phyloP scores from a whole-genome alignment of 192 early-diverging fungal species.

The Chytriomyces sp. region DNA sequence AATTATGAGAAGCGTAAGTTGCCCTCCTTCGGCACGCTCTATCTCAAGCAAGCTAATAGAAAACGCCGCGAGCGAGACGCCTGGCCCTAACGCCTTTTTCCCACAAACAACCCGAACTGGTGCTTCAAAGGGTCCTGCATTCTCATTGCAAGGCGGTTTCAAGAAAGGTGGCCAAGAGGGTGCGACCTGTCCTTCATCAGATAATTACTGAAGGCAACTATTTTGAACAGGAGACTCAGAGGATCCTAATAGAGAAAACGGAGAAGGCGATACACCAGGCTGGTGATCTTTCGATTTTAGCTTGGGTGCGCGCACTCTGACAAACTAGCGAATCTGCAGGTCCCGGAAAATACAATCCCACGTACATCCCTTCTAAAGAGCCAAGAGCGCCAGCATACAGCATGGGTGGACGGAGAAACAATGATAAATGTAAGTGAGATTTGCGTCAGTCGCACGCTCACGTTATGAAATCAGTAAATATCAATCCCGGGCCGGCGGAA shows the following conservation, averaged over 20 bases:
- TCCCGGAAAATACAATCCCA: slow-evolving; percentile 61
- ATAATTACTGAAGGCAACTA: too few relatives aligned
- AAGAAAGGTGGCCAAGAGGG: slow-evolving; percentile 44
- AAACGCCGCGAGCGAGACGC: slow-evolving; percentile 37
- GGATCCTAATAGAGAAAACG: slow-evolving; percentile 26
- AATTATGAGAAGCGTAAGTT: slow-evolving; percentile 39
- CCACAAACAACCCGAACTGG: slow-evolving; percentile 58
- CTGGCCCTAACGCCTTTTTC: slow-evolving; percentile 60
- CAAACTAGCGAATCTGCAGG: slow-evolving; percentile 29
- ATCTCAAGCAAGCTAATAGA: too few relatives aligned
- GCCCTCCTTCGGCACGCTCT: too few relatives aligned
- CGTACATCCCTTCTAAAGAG: slow-evolving; percentile 52
- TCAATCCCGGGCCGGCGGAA: slow-evolving; percentile 57
- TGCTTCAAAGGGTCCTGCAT: slow-evolving; percentile 56
- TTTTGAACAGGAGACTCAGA: neutral
- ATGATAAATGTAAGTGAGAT: slow-evolving; percentile 41
- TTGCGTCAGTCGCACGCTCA: too few relatives aligned
- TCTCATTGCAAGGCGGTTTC: slow-evolving; percentile 54
- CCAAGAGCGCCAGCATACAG: slow-evolving; percentile 61
- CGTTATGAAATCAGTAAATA: slow-evolving; percentile 30
- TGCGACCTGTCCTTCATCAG: too few relatives aligned
- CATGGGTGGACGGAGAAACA: slow-evolving; percentile 51
- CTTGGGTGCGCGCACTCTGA: neutral
- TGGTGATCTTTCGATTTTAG: slow-evolving; percentile 3
- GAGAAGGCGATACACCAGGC: slow-evolving; percentile 54